Conservation (phyloP, 495 filamentous ascomycete species). For the Peziza echinospora region DNA sequence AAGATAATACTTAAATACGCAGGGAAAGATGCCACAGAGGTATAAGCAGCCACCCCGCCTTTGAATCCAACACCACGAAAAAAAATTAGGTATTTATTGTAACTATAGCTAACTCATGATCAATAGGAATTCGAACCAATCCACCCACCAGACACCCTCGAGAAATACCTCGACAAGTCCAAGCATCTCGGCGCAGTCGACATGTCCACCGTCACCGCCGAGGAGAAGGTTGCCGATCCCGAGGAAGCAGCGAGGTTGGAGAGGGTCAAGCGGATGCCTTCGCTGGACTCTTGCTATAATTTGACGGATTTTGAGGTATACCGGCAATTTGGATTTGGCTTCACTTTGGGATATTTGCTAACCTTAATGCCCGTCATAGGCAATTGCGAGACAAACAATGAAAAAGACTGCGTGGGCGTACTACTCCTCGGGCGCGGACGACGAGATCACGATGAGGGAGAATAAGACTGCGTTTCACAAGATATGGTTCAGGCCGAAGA, state of each 20-base stretch:
- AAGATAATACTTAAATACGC: conserved; percentile 69
- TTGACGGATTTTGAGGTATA: conserved; percentile 69
- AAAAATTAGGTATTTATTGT: not conserved
- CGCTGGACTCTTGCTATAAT: conserved; percentile 79
- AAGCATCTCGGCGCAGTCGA: conserved; percentile 45
- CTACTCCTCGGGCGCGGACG: conserved; percentile 87
- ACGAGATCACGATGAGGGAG: conserved; percentile 94
- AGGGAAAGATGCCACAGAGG: conserved; percentile 67
- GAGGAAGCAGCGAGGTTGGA: conserved; percentile 57
- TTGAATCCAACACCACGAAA: not conserved
- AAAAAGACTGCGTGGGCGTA: conserved; percentile 93
- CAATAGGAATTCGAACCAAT: conserved; percentile 36
- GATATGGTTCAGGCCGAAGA: conserved; percentile 83
- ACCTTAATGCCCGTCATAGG: conserved; percentile 8
- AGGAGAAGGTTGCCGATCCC: conserved; percentile 47
- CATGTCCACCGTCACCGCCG: conserved; percentile 34
- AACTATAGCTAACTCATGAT: too few species aligned
- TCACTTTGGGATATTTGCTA: too few species aligned
- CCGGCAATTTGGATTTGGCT: too few species aligned
- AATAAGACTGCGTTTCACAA: conserved; percentile 93
- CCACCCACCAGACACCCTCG: conserved; percentile 55
- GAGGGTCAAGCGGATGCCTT: conserved; percentile 56
- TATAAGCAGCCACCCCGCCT: not conserved
- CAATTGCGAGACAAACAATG: conserved; percentile 70
- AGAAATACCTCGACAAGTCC: conserved; percentile 60